These are phyloP conservation scores for Asterophora parasitica DNA, from an alignment of 768 basidiomycete genomes.

Conservation along the genomic window DNA sequence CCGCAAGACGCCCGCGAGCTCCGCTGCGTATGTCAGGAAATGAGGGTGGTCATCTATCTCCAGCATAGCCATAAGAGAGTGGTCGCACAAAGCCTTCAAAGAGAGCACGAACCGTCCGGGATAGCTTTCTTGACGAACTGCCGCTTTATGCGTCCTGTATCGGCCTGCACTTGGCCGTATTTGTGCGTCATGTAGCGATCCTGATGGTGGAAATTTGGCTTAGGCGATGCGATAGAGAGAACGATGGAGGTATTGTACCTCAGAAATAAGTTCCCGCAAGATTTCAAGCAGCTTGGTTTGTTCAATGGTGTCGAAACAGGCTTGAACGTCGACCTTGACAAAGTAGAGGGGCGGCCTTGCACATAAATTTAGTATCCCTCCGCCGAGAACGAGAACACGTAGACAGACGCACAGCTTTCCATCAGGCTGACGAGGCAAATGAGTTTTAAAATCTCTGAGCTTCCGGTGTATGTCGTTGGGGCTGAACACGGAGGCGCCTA, in stretches of 20 bases:
- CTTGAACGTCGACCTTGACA: conserved; percentile 93
- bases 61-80: background rate
- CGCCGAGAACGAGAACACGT: background rate
- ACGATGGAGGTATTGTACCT: conserved; percentile 37
- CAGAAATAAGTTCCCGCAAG: conserved; percentile 64
- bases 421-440: conserved; percentile 34
- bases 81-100: background rate
- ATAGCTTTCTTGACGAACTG: conserved; percentile 56
- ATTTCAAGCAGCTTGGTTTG: conserved; percentile 82
- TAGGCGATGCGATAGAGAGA: background rate
- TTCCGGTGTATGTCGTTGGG: conserved; percentile 76
- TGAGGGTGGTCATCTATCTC: conserved; percentile 66
- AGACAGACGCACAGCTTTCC: conserved; percentile 46
- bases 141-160: conserved; percentile 52
- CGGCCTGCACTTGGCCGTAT: conserved; percentile 61
- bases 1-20: conserved; percentile 61
- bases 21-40: conserved; percentile 65
- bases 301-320: conserved; percentile 95
- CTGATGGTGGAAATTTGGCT: conserved; percentile 30
- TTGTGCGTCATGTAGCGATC: conserved; percentile 68
- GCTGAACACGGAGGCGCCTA: conserved; percentile 82
- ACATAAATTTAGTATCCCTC: background rate
- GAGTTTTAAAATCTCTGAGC: conserved; percentile 66
- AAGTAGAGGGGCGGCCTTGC: conserved; percentile 85
- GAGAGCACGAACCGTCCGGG: conserved; percentile 49